Evolutionary conservation across 495 filamentous ascomycete species (phyloP).

Genomic region (Aspergillus asperescens): DNA sequence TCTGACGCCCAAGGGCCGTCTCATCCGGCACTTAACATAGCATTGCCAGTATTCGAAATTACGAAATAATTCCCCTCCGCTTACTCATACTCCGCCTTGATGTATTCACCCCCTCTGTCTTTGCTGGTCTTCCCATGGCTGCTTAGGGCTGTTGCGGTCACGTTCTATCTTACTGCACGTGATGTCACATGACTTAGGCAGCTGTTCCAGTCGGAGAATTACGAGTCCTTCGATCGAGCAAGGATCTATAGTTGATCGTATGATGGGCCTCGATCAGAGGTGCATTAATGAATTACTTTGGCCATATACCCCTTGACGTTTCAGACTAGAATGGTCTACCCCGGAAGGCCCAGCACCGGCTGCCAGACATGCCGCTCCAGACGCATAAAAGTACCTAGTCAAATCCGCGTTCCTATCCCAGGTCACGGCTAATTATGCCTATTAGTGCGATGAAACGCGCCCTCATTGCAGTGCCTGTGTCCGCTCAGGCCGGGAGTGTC

Average conservation of each 20-base stretch:
- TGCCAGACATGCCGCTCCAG: conserved; percentile 62
- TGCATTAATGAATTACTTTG: not conserved
- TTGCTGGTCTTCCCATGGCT: too few species aligned
- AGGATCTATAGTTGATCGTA: not conserved
- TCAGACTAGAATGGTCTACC: conserved; percentile 55
- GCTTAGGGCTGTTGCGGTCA: conserved; percentile 5
- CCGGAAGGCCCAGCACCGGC: conserved; percentile 64
- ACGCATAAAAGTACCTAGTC: conserved; percentile 51
- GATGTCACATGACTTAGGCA: not conserved
- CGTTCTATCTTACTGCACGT: not conserved
- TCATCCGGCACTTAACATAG: too few species aligned
- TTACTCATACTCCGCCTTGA: too few species aligned
- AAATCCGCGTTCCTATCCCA: not conserved
- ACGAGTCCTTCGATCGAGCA: not conserved
- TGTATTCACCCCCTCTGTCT: too few species aligned
- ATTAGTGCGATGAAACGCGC: conserved; percentile 47
- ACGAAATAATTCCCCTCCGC: too few species aligned
- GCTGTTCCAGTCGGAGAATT: not conserved
- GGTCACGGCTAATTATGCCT: not conserved
- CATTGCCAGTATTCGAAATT: too few species aligned
- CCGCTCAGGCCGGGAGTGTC: conserved; percentile 44
- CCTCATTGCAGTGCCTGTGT: conserved; percentile 47
- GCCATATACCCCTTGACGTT: not conserved
- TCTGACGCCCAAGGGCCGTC: too few species aligned
- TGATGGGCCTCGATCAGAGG: not conserved